Conservation (phyloP, 148 eudicot genomes). For the Rhododendron ferrugineum region DNA sequence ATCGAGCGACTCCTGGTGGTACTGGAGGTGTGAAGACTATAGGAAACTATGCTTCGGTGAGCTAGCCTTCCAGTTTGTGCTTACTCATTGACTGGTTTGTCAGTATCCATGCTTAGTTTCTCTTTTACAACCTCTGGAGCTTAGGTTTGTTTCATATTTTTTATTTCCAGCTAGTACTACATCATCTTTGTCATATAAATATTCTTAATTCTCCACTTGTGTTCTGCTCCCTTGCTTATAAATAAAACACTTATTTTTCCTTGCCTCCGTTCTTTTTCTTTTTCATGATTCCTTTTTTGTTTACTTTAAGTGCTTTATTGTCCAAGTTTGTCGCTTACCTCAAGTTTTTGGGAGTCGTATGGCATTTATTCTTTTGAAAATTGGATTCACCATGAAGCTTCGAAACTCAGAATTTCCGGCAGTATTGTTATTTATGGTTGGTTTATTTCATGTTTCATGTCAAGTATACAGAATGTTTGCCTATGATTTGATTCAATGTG, state of each 20-base stretch:
- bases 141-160: neutral
- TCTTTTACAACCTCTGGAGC: neutral
- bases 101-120: neutral
- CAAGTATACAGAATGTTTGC: neutral
- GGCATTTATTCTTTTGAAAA: neutral
- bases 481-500: neutral
- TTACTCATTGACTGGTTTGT: neutral
- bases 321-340: neutral
- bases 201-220: neutral
- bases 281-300: no score
- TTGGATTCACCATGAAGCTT: neutral
- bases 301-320: neutral
- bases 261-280: neutral
- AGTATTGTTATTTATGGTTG: neutral
- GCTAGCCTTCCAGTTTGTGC: constrained; percentile 8
- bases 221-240: neutral
- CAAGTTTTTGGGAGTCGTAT: neutral
- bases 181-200: neutral
- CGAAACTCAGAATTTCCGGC: neutral
- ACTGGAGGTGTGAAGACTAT: constrained; percentile 93
- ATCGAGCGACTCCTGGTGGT: constrained; percentile 97
- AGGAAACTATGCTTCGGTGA: constrained; percentile 94
- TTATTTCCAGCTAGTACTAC: neutral
- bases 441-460: neutral
- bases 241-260: neutral